Base-by-base conservation (phyloP, 106 monocot genomes). In the Hemerocallis citrina region DNA sequence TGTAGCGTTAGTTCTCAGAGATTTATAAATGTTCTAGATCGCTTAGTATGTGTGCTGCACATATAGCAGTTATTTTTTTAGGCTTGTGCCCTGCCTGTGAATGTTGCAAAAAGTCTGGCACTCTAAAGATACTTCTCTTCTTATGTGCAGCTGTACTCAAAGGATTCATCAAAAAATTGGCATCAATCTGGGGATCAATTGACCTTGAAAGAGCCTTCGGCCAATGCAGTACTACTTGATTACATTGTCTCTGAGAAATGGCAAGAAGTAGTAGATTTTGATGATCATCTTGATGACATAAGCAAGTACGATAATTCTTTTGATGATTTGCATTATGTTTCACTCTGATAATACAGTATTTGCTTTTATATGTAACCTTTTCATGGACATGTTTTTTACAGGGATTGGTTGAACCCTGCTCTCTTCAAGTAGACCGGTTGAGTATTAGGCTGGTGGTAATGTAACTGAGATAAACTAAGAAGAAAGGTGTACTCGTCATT, bases 161-260 rank as follows among this genome's bases (percentile, higher is more conserved):
- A 76, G 72, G 81, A 87, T 72, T 81, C 86, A 31, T 86, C 82
- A 1, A 78, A 70, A 66, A 82, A 39, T 49, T 87, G 86, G 86
- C 68, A 69, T 8, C 68, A 65, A 22, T 45, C 75, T 51, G 78
- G 62, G 52, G 41, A 25, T 29, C 68, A 65, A 44, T 41, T 87
- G 72, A 73, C 61, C n/a, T 17, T 78, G 15, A 81, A 82, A 66
- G 78, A 87, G 47, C 78, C 86, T 28, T 66, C 86, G 6, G 78
- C 86, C 4, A 75, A 82, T 59, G 33, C 66, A n/a, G 63, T 87
- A 14, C 40, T 87, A 23, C 29, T 74, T 39, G 76, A 77, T 56
- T 85, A 63, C 19, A 66, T 77, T 9, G 6, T 4, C 49, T 49
- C 74, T 3, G 70, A 75, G 55, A 84, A 75, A 37, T 79, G 75